Percentiles rank a stretch among this genome's conserved stretches.
Evolutionary conservation across 1,284 basidiomycete species (phyloP).

Genomic region (Chiua sp.): DNA sequence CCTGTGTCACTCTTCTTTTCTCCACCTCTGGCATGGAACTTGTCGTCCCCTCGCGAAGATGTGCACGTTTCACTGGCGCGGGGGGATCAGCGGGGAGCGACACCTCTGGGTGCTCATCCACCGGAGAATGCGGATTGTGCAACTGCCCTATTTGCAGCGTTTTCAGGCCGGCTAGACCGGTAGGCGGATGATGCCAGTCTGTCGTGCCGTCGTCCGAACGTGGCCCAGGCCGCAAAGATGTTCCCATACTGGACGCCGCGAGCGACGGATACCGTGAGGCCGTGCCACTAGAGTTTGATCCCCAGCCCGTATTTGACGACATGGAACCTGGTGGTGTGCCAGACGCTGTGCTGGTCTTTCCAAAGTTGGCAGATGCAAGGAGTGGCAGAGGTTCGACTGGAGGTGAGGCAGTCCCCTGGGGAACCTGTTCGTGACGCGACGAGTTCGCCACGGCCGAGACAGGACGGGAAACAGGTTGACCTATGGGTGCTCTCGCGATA

Average conservation of each 20-base stretch:
- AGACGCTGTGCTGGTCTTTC: conserved; percentile 20
- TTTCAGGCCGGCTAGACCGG: conserved; percentile 28
- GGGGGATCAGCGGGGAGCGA: neutral
- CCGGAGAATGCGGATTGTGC: conserved; percentile 32
- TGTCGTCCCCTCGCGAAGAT: conserved; percentile 22
- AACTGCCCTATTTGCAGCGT: conserved; percentile 15
- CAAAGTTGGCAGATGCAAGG: conserved; percentile 34
- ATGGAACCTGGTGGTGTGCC: conserved; percentile 16
- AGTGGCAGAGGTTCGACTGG: conserved; percentile 22
- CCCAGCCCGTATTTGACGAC: conserved; percentile 16
- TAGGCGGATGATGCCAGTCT: conserved; percentile 33
- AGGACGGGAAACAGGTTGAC: neutral
- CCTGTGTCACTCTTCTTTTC: conserved; percentile 21
- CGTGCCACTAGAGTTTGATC: conserved; percentile 22
- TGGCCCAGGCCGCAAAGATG: conserved; percentile 15
- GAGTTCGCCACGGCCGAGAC: conserved; percentile 8
- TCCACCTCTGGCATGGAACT: conserved; percentile 32
- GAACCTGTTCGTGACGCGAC: conserved; percentile 18
- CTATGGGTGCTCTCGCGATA: conserved; percentile 5
- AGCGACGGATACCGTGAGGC: conserved; percentile 37
- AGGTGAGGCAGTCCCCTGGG: conserved; percentile 13
- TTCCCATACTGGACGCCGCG: conserved; percentile 21
- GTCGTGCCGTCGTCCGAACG: conserved; percentile 16
- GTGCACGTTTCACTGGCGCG: conserved; percentile 20
- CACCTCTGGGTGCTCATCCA: conserved; percentile 10